Evolutionary conservation across 306 rosid species (phyloP), one percentile per base, ranked within the genome.

Genomic region (Astragalus glycyphyllos): DNA sequence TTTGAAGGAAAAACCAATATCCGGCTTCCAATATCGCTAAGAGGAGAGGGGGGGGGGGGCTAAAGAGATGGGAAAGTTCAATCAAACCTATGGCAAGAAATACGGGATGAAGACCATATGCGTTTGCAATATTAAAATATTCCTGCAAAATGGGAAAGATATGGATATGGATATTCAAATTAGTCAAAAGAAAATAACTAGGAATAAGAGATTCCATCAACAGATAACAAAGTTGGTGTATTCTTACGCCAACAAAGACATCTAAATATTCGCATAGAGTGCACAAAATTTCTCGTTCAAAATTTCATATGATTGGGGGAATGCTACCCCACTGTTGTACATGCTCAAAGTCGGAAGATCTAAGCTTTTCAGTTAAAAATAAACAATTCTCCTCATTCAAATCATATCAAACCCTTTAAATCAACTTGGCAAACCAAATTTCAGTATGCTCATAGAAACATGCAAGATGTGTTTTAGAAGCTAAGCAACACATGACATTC

Each of bases 21-120:
- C 11, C 11, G 3, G 9, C n/a, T n/a, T n/a, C n/a, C n/a, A n/a
- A n/a, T n/a, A n/a, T n/a, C n/a, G n/a, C n/a, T n/a, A n/a, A n/a
- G n/a, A n/a, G n/a, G n/a, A n/a, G n/a, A n/a, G n/a, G 8, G 8
- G 9, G 42, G 16, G 38, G 4, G 11, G 14, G 26, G 26, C 15
- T 9, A 55, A 55, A 23, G 62, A 56, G 5, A 56, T 4, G 14
- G 65, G 69, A 56, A 46, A 64, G 58, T 60, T 54, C 15, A 57
- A 58, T 37, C 89, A 48, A 75, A 93, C 98, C 98, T 71, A 93
- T 85, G 61, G 98, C 92, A 57, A 93, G 89, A 58, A 96, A 84
- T 29, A 85, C 89, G 23, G 97, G 98, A 84, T 90, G 93, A 69
- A 93, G 76, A 59, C 86, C 86, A 74, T 81, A 75, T 66, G 72